Conservation (phyloP, 208 protist species). For the Leishmania lainsoni region DNA sequence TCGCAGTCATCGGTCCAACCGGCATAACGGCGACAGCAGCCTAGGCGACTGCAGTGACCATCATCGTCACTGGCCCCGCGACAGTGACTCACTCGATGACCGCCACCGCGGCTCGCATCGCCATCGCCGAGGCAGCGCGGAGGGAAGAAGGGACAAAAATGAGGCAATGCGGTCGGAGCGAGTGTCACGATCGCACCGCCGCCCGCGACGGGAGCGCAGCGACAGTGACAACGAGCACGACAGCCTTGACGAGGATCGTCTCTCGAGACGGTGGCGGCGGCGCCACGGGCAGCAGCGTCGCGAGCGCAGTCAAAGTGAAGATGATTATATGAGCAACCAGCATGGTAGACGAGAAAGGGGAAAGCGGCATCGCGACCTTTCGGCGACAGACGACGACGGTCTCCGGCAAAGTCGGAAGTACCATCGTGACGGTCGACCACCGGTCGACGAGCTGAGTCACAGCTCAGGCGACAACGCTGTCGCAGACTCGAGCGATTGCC, state of each 20-base stretch:
- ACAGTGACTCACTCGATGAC: not conserved
- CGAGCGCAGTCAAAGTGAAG: slow-evolving; percentile 6
- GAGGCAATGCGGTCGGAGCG: not conserved
- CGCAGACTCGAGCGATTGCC: not conserved
- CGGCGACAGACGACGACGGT: not conserved
- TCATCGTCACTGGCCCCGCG: slow-evolving; percentile 2
- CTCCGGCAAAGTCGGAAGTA: slow-evolving; percentile 15
- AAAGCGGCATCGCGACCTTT: not conserved
- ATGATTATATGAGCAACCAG: slow-evolving; percentile 2
- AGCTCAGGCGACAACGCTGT: not conserved
- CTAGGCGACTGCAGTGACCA: not conserved
- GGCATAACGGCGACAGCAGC: not conserved
- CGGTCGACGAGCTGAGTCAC: slow-evolving; percentile 6
- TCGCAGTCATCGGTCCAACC: slow-evolving; percentile 6
- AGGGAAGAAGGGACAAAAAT: not conserved
- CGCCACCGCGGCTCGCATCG: slow-evolving; percentile 3
- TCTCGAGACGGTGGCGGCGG: slow-evolving; percentile 3
- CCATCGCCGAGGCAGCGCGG: slow-evolving; percentile 9
- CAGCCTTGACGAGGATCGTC: not conserved
- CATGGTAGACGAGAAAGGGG: not conserved
- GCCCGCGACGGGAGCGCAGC: slow-evolving; percentile 4
- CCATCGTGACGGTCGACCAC: not conserved
- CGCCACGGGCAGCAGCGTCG: not conserved
- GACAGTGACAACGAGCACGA: slow-evolving; percentile 4
- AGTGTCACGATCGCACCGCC: slow-evolving; percentile 8